Base-by-base conservation (phyloP, 1,284 basidiomycete species). In the Sutorius eximius region DNA sequence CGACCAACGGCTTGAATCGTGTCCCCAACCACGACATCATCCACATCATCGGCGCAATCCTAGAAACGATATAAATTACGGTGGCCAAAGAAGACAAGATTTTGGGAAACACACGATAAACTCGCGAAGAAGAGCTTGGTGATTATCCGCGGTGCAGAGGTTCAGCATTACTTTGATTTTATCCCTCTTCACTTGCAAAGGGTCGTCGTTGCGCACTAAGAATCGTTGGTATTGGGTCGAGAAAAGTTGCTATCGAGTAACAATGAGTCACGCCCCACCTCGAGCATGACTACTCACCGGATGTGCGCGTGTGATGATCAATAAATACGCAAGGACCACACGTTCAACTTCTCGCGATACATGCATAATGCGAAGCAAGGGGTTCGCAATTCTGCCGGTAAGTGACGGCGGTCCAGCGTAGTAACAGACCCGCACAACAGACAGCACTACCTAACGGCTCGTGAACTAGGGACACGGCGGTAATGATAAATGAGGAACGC, bases 1-100 rank as follows among this genome's bases (percentile, higher is more conserved):
- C 77, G 78, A 5, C 94, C 94, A 43, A 97, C 82, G 1, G 89
- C 93, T 29, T 78, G 75, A 32, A 96, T 85, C 0, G 92, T 82
- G 41, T 83, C 84, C 16, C 81, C 77, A 0, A 91, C 87, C 0
- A 95, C 81, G 2, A 65, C 62, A 60, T 91, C 87, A 51, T 92
- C 83, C 1, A 81, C 73, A 65, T 92, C 87, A 16, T 89, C 83
- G 1, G 86, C 79, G 64, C 89, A 94, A 58, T 91, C 85, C 91
- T 94, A 59, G 22, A 47, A 42, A 58, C 37, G 30, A 38, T 13
- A 30, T 8, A 49, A 49, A 27, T 13, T 29, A 24, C 16, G 13
- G 30, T 18, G 27, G 22, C 24, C 7, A 12, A 42, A 18, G 22
- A 50, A 30, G 27, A 15, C 15, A 10, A 27, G 11, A 24, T 20